A percentile compares a stretch with the other conserved stretches of the same genome.
These are phyloP conservation scores for Wickerhamomyces silvicola DNA, from an alignment of 805 yeast genomes.

Conservation along the genomic window DNA sequence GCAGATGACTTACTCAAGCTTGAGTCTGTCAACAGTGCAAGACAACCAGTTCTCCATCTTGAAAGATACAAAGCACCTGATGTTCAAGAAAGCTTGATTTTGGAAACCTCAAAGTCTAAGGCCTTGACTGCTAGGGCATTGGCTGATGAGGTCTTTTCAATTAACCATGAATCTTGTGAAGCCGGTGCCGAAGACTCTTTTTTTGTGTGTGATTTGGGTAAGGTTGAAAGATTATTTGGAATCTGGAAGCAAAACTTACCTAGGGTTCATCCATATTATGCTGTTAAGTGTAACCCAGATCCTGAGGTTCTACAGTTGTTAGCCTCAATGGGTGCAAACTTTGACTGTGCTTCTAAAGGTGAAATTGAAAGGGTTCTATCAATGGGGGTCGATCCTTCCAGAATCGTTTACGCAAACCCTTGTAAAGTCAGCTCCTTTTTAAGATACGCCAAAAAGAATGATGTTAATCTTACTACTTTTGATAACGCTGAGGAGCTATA, in stretches of 20 bases:
- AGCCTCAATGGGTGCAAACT: conserved; percentile 60
- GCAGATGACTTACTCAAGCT: no score
- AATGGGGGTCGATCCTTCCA: conserved; percentile 55
- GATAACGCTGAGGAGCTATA: conserved; percentile 81
- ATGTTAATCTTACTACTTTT: conserved; percentile 73
- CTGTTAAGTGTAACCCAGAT: conserved; percentile 90
- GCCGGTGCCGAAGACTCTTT: conserved; percentile 84
- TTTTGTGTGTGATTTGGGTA: conserved; percentile 80
- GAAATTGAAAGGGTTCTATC: conserved; percentile 67
- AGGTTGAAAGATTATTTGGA: conserved; percentile 52
- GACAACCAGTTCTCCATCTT: no score
- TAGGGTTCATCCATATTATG: conserved; percentile 79
- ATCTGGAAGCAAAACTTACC: conserved; percentile 67
- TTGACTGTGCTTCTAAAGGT: conserved; percentile 88
- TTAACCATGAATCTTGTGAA: conserved; percentile 53
- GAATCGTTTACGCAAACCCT: conserved; percentile 89
- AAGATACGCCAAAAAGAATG: conserved; percentile 53
- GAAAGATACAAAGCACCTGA: neutral
- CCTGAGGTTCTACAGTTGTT: conserved; percentile 48
- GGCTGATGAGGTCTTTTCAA: conserved; percentile 29
- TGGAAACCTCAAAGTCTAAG: conserved; percentile 28
- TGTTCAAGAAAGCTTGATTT: conserved; percentile 1
- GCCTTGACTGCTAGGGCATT: conserved; percentile 34
- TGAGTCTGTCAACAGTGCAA: no score
- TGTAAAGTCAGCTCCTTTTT: conserved; percentile 83